Base-by-base conservation (phyloP, 148 eudicot genomes). In the Cornus kousa region DNA sequence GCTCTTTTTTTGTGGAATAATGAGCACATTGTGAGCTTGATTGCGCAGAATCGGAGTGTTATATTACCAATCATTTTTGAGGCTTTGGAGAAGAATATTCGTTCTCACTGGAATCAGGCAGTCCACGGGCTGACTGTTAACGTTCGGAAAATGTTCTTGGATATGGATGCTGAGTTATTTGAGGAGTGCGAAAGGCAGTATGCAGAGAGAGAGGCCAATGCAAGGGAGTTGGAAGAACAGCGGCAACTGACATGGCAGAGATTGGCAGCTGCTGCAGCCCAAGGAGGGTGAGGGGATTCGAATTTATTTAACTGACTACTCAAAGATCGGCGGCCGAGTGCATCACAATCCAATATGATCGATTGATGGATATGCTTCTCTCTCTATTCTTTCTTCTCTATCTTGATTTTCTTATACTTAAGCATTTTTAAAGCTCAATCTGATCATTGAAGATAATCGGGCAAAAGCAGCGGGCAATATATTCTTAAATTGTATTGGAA, bases 1-100 rank as follows among this genome's bases (percentile, higher is more conserved):
- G 78, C 79, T 24, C 82, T 83, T 7, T 78, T 83, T 39, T 53
- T 74, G 74, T 83, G 85, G 85, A 83, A 79, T 16, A 78, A 83
- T 48, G 85, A 83, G 69, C 79, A 83, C 7, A 74, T 78, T n/a
- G 71, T 78, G 16, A 46, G 71, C 65, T 43, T 79, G 67, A 78
- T 78, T 22, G 74, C 77, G 5, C 82, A 79, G 17, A 83, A 83
- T 60, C 77, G 83, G 46, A 66, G 22, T 35, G 76, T 72, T 12
- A 76, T 83, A 70, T 81, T 83, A 37, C 86, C 86, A 43, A 76
- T 83, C 31, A 70, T 83, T 5, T 79, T 79, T 64, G 77, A 72
- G 24, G 80, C 86, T 32, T 50, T 83, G 43, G 86, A 83, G 48
- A 83, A 64, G 77, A 83, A 83, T 66, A 68, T 74, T 32, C 71